Evolutionary conservation across 352 stramenopile genomes (phyloP).

Genomic region (Pythium guiyangense): DNA sequence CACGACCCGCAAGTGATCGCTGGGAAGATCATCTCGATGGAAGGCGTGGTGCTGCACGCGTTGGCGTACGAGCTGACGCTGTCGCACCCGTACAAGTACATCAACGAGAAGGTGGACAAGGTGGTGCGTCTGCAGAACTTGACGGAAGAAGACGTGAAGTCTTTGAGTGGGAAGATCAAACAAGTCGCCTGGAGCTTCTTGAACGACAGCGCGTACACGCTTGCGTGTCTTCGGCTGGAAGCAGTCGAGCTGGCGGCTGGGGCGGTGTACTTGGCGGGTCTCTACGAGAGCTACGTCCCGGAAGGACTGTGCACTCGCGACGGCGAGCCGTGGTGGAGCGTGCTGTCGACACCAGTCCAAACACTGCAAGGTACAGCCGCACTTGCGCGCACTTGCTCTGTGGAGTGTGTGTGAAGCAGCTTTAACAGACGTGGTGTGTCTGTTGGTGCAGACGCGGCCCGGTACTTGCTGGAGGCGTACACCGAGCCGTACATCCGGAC

Average conservation of each 20-base stretch:
- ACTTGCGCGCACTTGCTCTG: conserved; percentile 4
- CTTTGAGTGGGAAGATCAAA: conserved; percentile 74
- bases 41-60: conserved; percentile 77
- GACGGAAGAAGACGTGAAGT: conserved; percentile 42
- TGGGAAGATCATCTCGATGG: conserved; percentile 80
- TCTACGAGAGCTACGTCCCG: conserved; percentile 81
- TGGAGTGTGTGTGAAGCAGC: conserved; percentile 32
- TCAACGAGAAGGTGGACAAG: conserved; percentile 85
- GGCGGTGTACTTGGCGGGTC: conserved; percentile 77
- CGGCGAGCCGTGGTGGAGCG: conserved; percentile 69
- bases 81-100: conserved; percentile 82
- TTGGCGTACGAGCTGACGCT: conserved; percentile 83
- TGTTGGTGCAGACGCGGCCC: conserved; percentile 72
- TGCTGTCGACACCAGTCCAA: conserved; percentile 55
- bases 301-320: conserved; percentile 45
- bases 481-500: conserved; percentile 75
- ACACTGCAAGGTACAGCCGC: conserved; percentile 78
- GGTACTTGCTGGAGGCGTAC: conserved; percentile 73
- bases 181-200: conserved; percentile 87
- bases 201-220: conserved; percentile 86
- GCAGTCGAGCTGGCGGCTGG: conserved; percentile 66
- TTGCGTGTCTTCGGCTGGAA: conserved; percentile 74
- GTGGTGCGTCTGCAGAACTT: conserved; percentile 64
- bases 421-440: conserved; percentile 56
- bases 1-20: conserved; percentile 63